Evolutionary conservation across 345 rosid genomes (phyloP), one percentile per base, ranked within the genome.

Genomic region (Populus pruinosa): DNA sequence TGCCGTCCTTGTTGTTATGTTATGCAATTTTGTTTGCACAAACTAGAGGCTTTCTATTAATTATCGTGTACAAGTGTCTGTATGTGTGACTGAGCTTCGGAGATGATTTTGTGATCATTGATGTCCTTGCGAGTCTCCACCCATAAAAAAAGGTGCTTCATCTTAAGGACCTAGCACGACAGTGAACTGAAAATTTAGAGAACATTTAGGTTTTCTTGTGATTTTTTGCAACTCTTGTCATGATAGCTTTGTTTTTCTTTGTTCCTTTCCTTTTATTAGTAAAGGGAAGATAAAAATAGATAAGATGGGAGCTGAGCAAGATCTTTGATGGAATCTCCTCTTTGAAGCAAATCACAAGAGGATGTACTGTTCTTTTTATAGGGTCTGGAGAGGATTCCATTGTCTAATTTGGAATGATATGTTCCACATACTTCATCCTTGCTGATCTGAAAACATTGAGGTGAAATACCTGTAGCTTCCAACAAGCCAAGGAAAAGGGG

Each of bases 21-120:
- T n/a, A n/a, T 74, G 74, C 78, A 83, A 80, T 75, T 86, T 72
- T 77, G 82, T 62, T 79, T 82, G 76, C 84, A 76, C 82, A 69
- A 83, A 78, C 80, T 27, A 71, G 75, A 29, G 69, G 77, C 65
- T 38, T 72, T 74, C 50, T 70, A 5, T 69, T 65, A 67, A 67
- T 80, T 69, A 50, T 71, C 67, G 20, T 47, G 73, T 65, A 36
- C 56, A 21, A 44, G 27, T 66, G 75, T 56, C 41, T 77, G 81
- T 73, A 56, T 63, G 83, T 55, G 83, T 72, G 74, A 53, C 17
- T 80, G 77, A 69, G 71, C 72, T 67, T 75, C 49, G 72, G 77
- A 79, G 78, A 69, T 25, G 66, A 59, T 49, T 16, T 61, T 59
- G 61, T 63, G 70, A 73, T 55, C 41, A 71, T 36, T 69, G 31